These are phyloP conservation scores for Sporothrix protearum DNA, from an alignment of 2,329 filamentous ascomycete genomes.

Conservation along the genomic window DNA sequence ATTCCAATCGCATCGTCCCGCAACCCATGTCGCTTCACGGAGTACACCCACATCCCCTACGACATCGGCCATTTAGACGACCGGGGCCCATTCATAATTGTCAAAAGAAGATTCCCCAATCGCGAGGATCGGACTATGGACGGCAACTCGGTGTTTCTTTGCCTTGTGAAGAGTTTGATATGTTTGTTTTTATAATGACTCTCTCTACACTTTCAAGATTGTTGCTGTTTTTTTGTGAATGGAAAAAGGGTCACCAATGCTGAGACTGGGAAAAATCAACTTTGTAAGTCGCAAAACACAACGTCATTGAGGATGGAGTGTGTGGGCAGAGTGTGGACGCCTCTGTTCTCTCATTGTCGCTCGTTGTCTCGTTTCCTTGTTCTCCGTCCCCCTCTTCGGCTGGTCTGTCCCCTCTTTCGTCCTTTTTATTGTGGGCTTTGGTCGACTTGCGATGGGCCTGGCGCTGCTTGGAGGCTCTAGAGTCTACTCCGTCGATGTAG, in stretches of 20 bases:
- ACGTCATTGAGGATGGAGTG: no score
- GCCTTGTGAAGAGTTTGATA: not conserved
- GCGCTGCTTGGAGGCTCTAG: no score
- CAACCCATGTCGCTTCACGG: not conserved
- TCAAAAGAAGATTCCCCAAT: not conserved
- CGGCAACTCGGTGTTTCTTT: not conserved
- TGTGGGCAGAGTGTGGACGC: not conserved
- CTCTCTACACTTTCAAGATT: not conserved
- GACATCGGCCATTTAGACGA: not conserved
- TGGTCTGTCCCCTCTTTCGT: not conserved
- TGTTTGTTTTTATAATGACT: not conserved
- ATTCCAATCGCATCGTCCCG: not conserved
- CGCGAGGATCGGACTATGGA: not conserved
- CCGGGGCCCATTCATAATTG: not conserved
- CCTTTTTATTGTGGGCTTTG: not conserved
- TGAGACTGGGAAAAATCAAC: not conserved
- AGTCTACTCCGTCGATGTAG: no score
- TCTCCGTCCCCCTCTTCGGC: not conserved
- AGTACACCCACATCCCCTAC: not conserved
- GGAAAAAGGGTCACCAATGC: not conserved
- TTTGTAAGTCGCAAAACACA: not conserved
- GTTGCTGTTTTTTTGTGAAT: not conserved
- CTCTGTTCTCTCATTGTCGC: not conserved
- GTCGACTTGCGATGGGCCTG: no score
- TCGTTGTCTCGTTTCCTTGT: constrained; percentile 4